Percentiles rank a stretch among this genome's conserved stretches.
phyloP scores from a whole-genome alignment of 148 eudicot genomes.

The Camellia granthamiana region DNA sequence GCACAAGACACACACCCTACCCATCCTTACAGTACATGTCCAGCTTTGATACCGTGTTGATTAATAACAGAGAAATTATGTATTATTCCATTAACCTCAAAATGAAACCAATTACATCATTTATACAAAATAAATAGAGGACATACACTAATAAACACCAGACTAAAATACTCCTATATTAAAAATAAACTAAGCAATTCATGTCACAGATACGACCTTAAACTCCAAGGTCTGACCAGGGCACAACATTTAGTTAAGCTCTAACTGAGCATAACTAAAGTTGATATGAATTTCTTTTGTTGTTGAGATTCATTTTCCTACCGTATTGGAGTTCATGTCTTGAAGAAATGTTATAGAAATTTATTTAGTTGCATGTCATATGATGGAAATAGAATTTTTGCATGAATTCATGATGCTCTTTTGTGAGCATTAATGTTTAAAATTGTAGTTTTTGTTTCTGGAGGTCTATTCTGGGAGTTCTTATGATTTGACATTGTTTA shows the following conservation, averaged over 20 bases:
- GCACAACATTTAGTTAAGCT: neutral
- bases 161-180: too few relatives aligned
- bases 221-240: too few relatives aligned
- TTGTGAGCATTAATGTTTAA: neutral
- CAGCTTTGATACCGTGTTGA: too few relatives aligned
- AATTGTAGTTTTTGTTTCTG: neutral
- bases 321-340: neutral
- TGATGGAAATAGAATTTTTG: neutral
- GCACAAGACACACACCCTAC: too few relatives aligned
- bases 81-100: too few relatives aligned
- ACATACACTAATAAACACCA: too few relatives aligned
- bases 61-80: too few relatives aligned
- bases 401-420: constrained; percentile 5
- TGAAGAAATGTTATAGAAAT: neutral
- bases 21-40: too few relatives aligned
- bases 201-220: too few relatives aligned
- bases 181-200: too few relatives aligned
- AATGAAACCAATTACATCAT: too few relatives aligned
- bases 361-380: neutral
- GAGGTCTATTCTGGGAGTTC: neutral
- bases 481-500: neutral
- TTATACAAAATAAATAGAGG: too few relatives aligned
- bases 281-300: neutral
- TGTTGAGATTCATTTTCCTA: constrained; percentile 5
- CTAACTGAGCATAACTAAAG: constrained; percentile 3